Evolutionary conservation across 768 basidiomycete genomes (phyloP), one percentile per base, ranked within the genome.

Genomic region (Leccinum pellstonianum): DNA sequence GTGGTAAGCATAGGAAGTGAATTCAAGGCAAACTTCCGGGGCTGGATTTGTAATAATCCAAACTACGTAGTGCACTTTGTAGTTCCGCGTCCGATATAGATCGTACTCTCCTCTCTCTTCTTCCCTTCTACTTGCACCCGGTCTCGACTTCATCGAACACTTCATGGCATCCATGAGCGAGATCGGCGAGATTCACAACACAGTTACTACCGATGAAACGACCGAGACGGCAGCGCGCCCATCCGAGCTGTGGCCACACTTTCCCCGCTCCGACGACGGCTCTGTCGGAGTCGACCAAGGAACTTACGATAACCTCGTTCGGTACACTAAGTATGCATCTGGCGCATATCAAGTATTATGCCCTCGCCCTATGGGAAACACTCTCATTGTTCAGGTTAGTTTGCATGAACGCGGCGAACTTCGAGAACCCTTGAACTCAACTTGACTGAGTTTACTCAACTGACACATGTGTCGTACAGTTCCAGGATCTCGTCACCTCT

Each of bases 311-410:
- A 68, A 81, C 51, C 74, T 83, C 35, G 77, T 76, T 57, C 74
- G 70, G 14, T 82, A 79, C 62, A 74, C 78, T 1, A 81, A 80
- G 64, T 84, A 82, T 62, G 77, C 83, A 6, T 83, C 81, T 6
- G 80, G 80, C 2, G 76, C 76, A 17, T 83, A 83, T 61, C 80
- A 80, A 55, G 55, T 70, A 25, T 37, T 80, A 7, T 83, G 82
- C 57, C 79, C 77, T 5, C 69, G 71, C 10, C 83, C 83, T n/a
- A 67, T 82, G 59, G 82, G 83, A 3, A 81, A 77, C 38, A 72
- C 62, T 7, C 75, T 83, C 41, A 60, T 84, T 29, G 43, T 61
- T n/a, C 64, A 74, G 67, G 82, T 82, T 37, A 55, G 77, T 67
- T 31, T 25, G 21, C 14, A 12, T 52, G 6, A 53, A 19, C n/a